These are phyloP conservation scores for Annona cherimola DNA, from an alignment of 164 flowering plant genomes.

Conservation along the genomic window DNA sequence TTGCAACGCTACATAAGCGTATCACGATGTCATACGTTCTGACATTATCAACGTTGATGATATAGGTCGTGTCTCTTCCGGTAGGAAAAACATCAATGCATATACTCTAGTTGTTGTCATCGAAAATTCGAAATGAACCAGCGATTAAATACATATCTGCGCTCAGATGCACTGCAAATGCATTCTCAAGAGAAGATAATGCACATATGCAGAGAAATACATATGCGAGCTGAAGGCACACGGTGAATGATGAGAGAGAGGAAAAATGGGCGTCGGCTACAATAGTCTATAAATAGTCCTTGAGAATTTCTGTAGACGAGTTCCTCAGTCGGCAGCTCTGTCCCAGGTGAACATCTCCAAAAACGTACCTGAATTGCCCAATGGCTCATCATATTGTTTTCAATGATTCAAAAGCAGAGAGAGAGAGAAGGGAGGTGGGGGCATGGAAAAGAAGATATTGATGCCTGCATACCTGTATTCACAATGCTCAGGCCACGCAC, in stretches of 20 bases:
- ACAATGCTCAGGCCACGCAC: slow-evolving; percentile 90
- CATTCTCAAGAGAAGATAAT: too few species aligned
- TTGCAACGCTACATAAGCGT: too few species aligned
- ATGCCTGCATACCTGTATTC: slow-evolving; percentile 66
- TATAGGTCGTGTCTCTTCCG: too few species aligned
- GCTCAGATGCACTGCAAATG: too few species aligned
- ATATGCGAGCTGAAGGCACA: not conserved
- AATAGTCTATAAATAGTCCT: slow-evolving; percentile 48
- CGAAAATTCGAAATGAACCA: too few species aligned
- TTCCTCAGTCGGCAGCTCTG: slow-evolving; percentile 91
- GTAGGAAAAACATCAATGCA: too few species aligned
- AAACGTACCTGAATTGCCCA: slow-evolving; percentile 56
- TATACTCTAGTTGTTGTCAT: too few species aligned
- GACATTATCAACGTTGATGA: too few species aligned
- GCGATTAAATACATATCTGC: too few species aligned
- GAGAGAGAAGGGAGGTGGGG: not conserved
- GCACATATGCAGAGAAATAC: not conserved
- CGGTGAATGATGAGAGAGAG: not conserved
- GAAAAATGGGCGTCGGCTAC: slow-evolving; percentile 2
- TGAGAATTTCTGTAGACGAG: slow-evolving; percentile 52
- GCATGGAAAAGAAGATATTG: not conserved
- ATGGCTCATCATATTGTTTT: not conserved
- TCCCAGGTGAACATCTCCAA: slow-evolving; percentile 97
- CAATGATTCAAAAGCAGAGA: not conserved
- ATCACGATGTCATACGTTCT: too few species aligned